Conservation (phyloP, 768 basidiomycete genomes). For the Kwoniella mangroviensis region DNA sequence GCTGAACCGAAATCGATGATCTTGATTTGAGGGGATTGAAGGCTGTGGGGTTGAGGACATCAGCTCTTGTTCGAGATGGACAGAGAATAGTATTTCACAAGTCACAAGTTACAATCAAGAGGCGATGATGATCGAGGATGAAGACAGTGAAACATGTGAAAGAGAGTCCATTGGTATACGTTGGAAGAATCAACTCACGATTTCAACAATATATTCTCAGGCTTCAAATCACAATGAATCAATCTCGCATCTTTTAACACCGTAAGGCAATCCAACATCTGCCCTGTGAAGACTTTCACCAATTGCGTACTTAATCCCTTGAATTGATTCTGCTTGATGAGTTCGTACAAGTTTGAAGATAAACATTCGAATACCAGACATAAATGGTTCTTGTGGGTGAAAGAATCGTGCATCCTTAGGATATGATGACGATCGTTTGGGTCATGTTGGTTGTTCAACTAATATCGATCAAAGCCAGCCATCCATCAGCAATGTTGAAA, state of each 20-base stretch:
- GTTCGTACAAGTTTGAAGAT: constrained; percentile 95
- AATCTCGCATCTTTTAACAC: constrained; percentile 92
- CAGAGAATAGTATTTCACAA: too few species aligned
- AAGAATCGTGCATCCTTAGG: constrained; percentile 88
- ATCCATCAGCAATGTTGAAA: neutral
- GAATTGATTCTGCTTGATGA: constrained; percentile 99
- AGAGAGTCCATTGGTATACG: too few species aligned
- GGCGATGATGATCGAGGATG: neutral
- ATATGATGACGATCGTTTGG: constrained; percentile 96
- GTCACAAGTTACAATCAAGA: neutral
- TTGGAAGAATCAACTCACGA: constrained; percentile 64
- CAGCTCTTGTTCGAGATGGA: too few species aligned
- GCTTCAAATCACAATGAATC: constrained; percentile 98
- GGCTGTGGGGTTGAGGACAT: constrained; percentile 60
- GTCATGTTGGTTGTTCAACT: constrained; percentile 94
- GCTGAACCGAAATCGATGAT: constrained; percentile 99
- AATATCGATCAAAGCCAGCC: constrained; percentile 2
- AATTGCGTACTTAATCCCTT: constrained; percentile 94
- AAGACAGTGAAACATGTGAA: neutral
- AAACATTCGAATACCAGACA: constrained; percentile 98
- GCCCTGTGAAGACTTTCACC: constrained; percentile 97
- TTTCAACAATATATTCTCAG: constrained; percentile 96
- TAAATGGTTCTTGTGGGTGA: constrained; percentile 93
- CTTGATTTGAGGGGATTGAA: constrained; percentile 97
- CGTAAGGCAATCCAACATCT: constrained; percentile 87